Evolutionary conservation across 1,284 basidiomycete genomes (phyloP).

Genomic region (Anthracocystis walkeri): DNA sequence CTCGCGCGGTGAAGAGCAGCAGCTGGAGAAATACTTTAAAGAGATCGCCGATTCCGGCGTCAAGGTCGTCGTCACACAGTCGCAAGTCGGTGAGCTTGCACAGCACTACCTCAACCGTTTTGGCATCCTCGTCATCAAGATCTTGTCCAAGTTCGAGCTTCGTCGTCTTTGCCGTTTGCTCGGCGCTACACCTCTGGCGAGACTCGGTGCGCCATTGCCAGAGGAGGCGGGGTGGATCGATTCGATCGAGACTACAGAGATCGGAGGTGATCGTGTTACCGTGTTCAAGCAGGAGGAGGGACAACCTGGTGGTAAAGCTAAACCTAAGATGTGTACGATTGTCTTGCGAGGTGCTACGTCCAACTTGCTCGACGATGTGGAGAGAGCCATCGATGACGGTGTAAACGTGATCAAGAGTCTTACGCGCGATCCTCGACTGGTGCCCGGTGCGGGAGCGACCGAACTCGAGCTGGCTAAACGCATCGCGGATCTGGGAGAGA

Average conservation of each 20-base stretch:
- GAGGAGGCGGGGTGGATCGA: constrained; percentile 97
- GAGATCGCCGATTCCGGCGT: constrained; percentile 97
- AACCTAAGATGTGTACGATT: constrained; percentile 67
- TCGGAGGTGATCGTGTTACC: constrained; percentile 97
- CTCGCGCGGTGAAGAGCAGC: constrained; percentile 88
- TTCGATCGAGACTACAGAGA: constrained; percentile 92
- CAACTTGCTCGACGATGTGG: constrained; percentile 93
- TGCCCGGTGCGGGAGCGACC: constrained; percentile 93
- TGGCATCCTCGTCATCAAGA: constrained; percentile 94
- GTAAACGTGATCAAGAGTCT: constrained; percentile 96
- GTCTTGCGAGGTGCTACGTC: constrained; percentile 82
- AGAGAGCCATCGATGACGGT: constrained; percentile 95
- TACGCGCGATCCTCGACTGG: constrained; percentile 87
- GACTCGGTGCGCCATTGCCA: constrained; percentile 92
- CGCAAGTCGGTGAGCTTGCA: constrained; percentile 92
- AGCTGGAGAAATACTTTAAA: constrained; percentile 74
- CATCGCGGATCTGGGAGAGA: constrained; percentile 86
- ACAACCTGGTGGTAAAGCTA: constrained; percentile 65
- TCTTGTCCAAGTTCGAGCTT: constrained; percentile 97
- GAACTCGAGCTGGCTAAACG: constrained; percentile 90
- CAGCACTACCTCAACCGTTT: constrained; percentile 96
- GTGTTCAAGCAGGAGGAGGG: constrained; percentile 83
- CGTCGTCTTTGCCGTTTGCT: constrained; percentile 93
- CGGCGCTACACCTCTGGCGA: constrained; percentile 93
- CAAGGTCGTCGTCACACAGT: constrained; percentile 91